These are phyloP conservation scores for Venturia oleaginea DNA, from an alignment of 2,329 filamentous ascomycete genomes.

Conservation along the genomic window DNA sequence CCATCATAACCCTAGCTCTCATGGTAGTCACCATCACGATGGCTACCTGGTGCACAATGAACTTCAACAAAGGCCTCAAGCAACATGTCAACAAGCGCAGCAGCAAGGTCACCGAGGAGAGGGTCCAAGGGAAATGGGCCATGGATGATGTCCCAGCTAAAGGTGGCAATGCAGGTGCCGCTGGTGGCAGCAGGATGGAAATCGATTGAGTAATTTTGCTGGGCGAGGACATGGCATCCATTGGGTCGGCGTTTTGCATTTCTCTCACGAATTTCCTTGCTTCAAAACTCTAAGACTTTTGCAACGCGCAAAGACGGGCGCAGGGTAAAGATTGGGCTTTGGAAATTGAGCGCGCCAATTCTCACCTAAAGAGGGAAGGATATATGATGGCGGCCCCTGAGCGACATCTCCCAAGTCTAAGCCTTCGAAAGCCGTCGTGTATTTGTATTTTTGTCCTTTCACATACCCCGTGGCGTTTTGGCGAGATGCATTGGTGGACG, in stretches of 20 bases:
- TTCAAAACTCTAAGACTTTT: neutral
- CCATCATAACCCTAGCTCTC: constrained; percentile 81
- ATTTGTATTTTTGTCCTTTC: neutral
- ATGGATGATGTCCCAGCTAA: constrained; percentile 40
- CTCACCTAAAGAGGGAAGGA: too few species aligned
- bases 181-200: constrained; percentile 14
- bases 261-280: constrained; percentile 1
- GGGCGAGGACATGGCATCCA: neutral
- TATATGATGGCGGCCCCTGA: neutral
- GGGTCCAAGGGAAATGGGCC: constrained; percentile 28
- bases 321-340: too few species aligned
- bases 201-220: constrained; percentile 12
- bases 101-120: constrained; percentile 35
- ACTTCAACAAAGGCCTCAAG: constrained; percentile 86
- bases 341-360: too few species aligned
- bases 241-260: constrained; percentile 1
- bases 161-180: constrained; percentile 18
- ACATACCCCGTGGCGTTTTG: neutral
- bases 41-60: constrained; percentile 76
- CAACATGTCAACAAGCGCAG: constrained; percentile 59
- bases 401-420: neutral
- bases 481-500: neutral
- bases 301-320: too few species aligned
- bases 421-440: neutral
- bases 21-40: constrained; percentile 84